Evolutionary conservation across 2,329 filamentous ascomycete genomes (phyloP).

Genomic region (Cladosporium sp.): DNA sequence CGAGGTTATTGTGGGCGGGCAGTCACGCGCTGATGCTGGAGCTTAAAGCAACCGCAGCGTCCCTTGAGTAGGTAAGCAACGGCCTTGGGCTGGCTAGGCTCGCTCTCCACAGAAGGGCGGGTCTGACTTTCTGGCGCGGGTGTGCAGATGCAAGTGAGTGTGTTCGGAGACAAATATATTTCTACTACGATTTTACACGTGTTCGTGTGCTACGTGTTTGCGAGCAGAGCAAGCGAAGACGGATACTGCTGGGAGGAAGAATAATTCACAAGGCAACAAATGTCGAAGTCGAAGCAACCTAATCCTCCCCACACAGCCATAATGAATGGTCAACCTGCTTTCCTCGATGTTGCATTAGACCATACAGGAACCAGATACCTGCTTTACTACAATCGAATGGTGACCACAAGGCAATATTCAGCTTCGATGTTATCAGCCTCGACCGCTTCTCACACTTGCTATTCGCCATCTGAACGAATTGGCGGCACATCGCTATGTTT

Average conservation of each 20-base stretch:
- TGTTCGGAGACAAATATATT: not conserved
- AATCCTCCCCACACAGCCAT: no score
- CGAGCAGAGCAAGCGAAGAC: not conserved
- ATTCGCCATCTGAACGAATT: not conserved
- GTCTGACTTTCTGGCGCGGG: no score
- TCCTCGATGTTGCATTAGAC: not conserved
- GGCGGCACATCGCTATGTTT: slow-evolving; percentile 1
- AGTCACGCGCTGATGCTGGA: slow-evolving; percentile 5
- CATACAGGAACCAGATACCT: not conserved
- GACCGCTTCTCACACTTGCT: not conserved
- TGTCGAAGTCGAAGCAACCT: no score
- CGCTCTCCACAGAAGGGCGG: no score
- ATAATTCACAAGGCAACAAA: not conserved
- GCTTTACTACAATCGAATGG: not conserved
- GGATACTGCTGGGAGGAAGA: not conserved
- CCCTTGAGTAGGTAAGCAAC: slow-evolving; percentile 3
- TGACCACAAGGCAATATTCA: not conserved
- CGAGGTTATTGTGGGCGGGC: not conserved
- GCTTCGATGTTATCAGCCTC: not conserved
- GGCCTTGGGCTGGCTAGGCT: no score
- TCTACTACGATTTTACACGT: not conserved
- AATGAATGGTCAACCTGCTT: not conserved
- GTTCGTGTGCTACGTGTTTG: not conserved
- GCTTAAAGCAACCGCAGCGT: slow-evolving; percentile 3
- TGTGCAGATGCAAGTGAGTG: not conserved